Evolutionary conservation across 2,329 filamentous ascomycete genomes (phyloP).

Genomic region (Pseudopithomyces maydicus): DNA sequence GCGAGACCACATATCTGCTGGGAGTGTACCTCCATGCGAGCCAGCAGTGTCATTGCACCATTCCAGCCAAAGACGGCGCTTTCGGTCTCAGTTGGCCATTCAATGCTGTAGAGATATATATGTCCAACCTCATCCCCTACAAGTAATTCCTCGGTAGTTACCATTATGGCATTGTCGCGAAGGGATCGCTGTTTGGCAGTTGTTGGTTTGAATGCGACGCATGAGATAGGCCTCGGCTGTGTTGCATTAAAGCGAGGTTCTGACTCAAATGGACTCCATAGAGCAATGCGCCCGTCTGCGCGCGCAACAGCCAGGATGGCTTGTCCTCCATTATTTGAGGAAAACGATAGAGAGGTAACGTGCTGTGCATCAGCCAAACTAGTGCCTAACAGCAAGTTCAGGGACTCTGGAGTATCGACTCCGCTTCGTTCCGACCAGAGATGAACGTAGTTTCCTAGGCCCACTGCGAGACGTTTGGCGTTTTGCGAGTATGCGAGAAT

Average conservation of each 20-base stretch:
- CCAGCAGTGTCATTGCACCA: slow-evolving; percentile 77
- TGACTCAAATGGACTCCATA: slow-evolving; percentile 77
- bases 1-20: slow-evolving; percentile 94
- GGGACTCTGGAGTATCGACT: slow-evolving; percentile 63
- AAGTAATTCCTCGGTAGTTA: slow-evolving; percentile 79
- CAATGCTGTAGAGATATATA: slow-evolving; percentile 86
- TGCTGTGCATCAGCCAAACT: slow-evolving; percentile 43
- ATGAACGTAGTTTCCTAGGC: slow-evolving; percentile 78
- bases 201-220: slow-evolving; percentile 78
- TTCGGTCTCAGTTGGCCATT: slow-evolving; percentile 69
- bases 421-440: slow-evolving; percentile 82
- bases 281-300: slow-evolving; percentile 73
- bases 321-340: slow-evolving; percentile 74
- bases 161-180: slow-evolving; percentile 54
- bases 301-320: slow-evolving; percentile 85
- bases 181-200: slow-evolving; percentile 57
- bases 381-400: slow-evolving; percentile 56
- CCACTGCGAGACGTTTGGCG: slow-evolving; percentile 79
- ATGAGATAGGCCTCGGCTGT: slow-evolving; percentile 75
- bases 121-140: slow-evolving; percentile 84
- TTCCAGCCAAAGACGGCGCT: slow-evolving; percentile 76
- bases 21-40: slow-evolving; percentile 76
- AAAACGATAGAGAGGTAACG: slow-evolving; percentile 89
- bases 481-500: slow-evolving; percentile 82
- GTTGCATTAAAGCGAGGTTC: slow-evolving; percentile 74